Evolutionary conservation across 176 grass and related monocot genomes (phyloP).

Genomic region (Metroxylon sagu): DNA sequence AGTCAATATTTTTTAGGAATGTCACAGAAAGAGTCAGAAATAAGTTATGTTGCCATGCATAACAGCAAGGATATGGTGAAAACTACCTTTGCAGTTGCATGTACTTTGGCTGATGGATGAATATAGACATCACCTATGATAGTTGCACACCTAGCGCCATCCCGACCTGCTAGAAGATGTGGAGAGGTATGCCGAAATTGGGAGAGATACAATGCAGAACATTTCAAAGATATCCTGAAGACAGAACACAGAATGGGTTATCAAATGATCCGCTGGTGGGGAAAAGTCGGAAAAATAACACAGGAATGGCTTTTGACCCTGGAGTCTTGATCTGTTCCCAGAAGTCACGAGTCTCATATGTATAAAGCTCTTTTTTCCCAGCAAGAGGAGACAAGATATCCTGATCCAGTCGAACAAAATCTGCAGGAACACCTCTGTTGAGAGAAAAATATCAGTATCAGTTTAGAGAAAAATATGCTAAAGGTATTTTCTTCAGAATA

Average conservation of each 20-base stretch:
- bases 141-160: slow-evolving; percentile 56
- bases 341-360: slow-evolving; percentile 83
- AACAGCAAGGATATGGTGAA: neutral
- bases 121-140: slow-evolving; percentile 91
- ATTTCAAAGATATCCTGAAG: slow-evolving; percentile 89
- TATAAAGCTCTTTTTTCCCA: slow-evolving; percentile 93
- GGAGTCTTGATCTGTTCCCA: slow-evolving; percentile 99
- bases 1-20: no score
- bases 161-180: slow-evolving; percentile 77
- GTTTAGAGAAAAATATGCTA: neutral
- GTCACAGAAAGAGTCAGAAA: no score
- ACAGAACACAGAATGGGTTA: slow-evolving; percentile 14
- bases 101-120: slow-evolving; percentile 97
- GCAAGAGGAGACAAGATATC: slow-evolving; percentile 95
- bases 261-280: slow-evolving; percentile 3
- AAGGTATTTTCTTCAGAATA: no score
- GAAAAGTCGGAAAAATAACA: neutral
- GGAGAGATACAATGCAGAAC: slow-evolving; percentile 83
- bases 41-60: no score
- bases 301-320: slow-evolving; percentile 39
- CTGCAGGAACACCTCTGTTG: slow-evolving; percentile 70
- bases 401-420: slow-evolving; percentile 98
- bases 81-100: slow-evolving; percentile 87
- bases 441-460: slow-evolving; percentile 24
- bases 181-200: slow-evolving; percentile 68